These are phyloP conservation scores for Mrakiaceae sp. DNA, from an alignment of 1,284 basidiomycete genomes.

Conservation along the genomic window DNA sequence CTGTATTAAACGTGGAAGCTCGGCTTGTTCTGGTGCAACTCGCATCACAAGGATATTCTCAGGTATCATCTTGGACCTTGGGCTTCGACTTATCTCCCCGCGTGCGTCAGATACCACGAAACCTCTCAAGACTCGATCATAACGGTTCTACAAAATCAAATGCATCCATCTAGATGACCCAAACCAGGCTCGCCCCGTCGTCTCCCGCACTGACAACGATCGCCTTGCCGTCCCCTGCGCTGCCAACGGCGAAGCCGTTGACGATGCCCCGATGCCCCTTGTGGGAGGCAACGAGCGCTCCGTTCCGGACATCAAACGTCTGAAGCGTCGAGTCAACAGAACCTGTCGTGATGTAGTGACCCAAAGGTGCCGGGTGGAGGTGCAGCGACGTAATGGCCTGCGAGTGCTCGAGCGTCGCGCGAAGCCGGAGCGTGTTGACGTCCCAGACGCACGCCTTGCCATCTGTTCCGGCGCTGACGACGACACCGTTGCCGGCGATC, in stretches of 20 bases:
- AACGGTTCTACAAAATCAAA: neutral
- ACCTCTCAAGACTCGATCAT: too few relatives aligned
- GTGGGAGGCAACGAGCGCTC: constrained; percentile 63
- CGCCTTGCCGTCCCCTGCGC: constrained; percentile 30
- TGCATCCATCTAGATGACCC: constrained; percentile 26
- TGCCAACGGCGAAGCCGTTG: constrained; percentile 58
- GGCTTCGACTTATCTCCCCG: too few relatives aligned
- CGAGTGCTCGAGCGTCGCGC: constrained; percentile 63
- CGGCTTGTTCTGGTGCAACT: too few relatives aligned
- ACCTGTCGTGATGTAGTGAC: constrained; percentile 64
- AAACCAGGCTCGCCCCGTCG: constrained; percentile 71
- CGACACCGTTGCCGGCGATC: constrained; percentile 55
- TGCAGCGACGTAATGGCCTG: constrained; percentile 68
- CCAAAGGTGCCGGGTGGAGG: constrained; percentile 52
- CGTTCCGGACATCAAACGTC: constrained; percentile 88
- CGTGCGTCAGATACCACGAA: too few relatives aligned
- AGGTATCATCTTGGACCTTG: too few relatives aligned
- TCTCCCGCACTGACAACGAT: constrained; percentile 74
- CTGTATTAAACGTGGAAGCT: too few relatives aligned
- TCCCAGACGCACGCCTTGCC: constrained; percentile 94
- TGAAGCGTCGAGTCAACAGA: constrained; percentile 75
- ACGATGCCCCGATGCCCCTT: constrained; percentile 75
- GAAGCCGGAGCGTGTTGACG: constrained; percentile 65
- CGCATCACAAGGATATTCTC: too few relatives aligned
- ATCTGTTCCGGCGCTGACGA: constrained; percentile 83